phyloP scores from a whole-genome alignment of 1,284 basidiomycete species.

The Naganishia albida region DNA sequence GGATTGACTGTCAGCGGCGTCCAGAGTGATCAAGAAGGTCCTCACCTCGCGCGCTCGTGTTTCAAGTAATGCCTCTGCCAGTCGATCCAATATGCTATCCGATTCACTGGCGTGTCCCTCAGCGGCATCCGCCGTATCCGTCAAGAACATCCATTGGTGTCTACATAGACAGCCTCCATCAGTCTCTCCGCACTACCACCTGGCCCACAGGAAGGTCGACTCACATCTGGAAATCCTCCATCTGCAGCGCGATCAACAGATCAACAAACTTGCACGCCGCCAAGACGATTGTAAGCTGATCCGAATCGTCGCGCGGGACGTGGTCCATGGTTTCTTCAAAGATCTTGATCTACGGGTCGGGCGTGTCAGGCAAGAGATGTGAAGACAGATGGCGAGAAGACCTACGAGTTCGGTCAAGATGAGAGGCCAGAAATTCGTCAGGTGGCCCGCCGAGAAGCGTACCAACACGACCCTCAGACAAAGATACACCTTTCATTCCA shows the following conservation, averaged over 20 bases:
- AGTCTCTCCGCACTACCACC: too few species aligned
- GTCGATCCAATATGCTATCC: slow-evolving; percentile 84
- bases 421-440: slow-evolving; percentile 96
- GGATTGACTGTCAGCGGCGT: background rate
- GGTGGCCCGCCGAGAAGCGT: slow-evolving; percentile 84
- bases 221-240: slow-evolving; percentile 96
- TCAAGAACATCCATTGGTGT: slow-evolving; percentile 98
- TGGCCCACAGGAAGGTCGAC: slow-evolving; percentile 44
- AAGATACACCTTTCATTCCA: slow-evolving; percentile 64
- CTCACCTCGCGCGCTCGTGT: slow-evolving; percentile 48
- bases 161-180: slow-evolving; percentile 57
- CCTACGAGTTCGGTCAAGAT: slow-evolving; percentile 85
- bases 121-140: slow-evolving; percentile 93
- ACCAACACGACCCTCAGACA: slow-evolving; percentile 89
- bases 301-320: slow-evolving; percentile 67
- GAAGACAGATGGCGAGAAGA: slow-evolving; percentile 31
- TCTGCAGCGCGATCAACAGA: slow-evolving; percentile 84
- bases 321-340: slow-evolving; percentile 59
- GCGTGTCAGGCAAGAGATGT: background rate
- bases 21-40: background rate
- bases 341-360: slow-evolving; percentile 59
- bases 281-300: slow-evolving; percentile 77
- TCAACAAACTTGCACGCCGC: slow-evolving; percentile 94
- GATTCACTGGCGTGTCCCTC: slow-evolving; percentile 81
- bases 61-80: slow-evolving; percentile 65